A percentile compares a stretch with the other conserved stretches of the same genome.
phyloP scores from a whole-genome alignment of 129 eudicot species.

The Arctium minus region DNA sequence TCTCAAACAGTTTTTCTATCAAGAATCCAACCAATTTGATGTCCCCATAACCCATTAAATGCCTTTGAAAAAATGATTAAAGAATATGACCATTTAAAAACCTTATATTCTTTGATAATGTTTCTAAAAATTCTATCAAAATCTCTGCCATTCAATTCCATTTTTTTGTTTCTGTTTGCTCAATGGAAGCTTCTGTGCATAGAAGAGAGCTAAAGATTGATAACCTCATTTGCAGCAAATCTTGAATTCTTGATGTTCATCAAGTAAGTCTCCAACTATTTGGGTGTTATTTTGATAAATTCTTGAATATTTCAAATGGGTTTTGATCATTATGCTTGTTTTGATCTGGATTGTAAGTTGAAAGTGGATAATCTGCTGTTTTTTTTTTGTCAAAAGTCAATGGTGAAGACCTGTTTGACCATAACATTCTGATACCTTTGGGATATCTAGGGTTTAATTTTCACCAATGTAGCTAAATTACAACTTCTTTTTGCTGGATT shows the following conservation, averaged over 20 bases:
- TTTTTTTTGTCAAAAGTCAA: slow-evolving; percentile 17
- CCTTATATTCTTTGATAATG: slow-evolving; percentile 15
- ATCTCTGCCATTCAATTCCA: slow-evolving; percentile 18
- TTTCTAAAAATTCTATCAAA: slow-evolving; percentile 20
- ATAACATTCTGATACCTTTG: background rate
- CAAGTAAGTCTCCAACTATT: slow-evolving; percentile 19
- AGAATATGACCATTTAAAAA: slow-evolving; percentile 22
- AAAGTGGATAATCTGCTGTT: slow-evolving; percentile 7
- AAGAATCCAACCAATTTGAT: slow-evolving; percentile 31
- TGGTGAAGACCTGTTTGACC: background rate
- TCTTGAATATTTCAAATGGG: slow-evolving; percentile 14
- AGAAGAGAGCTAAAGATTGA: slow-evolving; percentile 2
- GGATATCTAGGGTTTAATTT: slow-evolving; percentile 15
- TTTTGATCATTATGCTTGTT: slow-evolving; percentile 25
- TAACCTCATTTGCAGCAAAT: slow-evolving; percentile 10
- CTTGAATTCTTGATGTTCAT: slow-evolving; percentile 21
- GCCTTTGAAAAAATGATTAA: slow-evolving; percentile 10
- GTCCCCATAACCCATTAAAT: slow-evolving; percentile 34
- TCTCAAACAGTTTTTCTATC: slow-evolving; percentile 7
- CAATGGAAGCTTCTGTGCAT: slow-evolving; percentile 7
- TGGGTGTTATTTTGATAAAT: slow-evolving; percentile 11
- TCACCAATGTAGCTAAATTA: slow-evolving; percentile 7
- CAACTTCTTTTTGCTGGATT: background rate
- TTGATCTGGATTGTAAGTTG: slow-evolving; percentile 11
- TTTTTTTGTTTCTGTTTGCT: slow-evolving; percentile 10